Conservation (phyloP, 1,284 basidiomycete species). For the Phaffia rhodozyma region DNA sequence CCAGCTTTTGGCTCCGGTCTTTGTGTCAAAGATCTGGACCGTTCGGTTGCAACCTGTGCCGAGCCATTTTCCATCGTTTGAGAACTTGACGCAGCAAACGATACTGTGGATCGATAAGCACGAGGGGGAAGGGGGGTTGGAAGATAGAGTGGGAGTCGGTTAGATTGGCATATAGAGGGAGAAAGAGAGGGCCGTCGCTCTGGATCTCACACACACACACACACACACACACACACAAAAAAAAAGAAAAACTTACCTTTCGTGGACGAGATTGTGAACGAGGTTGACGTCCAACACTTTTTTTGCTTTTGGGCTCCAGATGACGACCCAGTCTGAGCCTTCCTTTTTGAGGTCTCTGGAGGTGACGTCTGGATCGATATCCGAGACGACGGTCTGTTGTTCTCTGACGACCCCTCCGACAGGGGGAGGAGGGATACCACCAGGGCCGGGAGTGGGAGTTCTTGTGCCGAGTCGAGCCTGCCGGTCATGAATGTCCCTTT, state of each 20-base stretch:
- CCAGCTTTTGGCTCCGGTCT: constrained; percentile 70
- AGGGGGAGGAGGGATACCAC: no score
- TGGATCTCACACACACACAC: neutral
- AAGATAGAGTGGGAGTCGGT: constrained; percentile 7
- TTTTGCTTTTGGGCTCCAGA: constrained; percentile 79
- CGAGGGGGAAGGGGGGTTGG: neutral
- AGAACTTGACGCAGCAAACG: constrained; percentile 85
- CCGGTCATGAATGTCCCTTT: constrained; percentile 2
- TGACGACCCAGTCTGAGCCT: constrained; percentile 86
- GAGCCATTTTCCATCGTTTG: constrained; percentile 71
- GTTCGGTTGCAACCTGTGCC: constrained; percentile 85
- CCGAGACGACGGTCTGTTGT: constrained; percentile 33
- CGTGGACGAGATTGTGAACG: constrained; percentile 82
- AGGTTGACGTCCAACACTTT: constrained; percentile 72
- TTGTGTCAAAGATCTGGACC: constrained; percentile 80
- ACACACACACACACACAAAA: neutral
- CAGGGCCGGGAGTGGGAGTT: constrained; percentile 9
- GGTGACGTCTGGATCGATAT: constrained; percentile 42
- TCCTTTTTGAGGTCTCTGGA: constrained; percentile 53
- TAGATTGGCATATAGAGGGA: neutral
- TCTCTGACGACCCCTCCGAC: no score
- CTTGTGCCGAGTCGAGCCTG: constrained; percentile 1
- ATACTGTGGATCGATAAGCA: constrained; percentile 44
- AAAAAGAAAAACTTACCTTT: constrained; percentile 49
- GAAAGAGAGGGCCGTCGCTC: no score